Evolutionary conservation across 2,329 filamentous ascomycete genomes (phyloP), one percentile per base, ranked within the genome.

Genomic region (Verticillium nubilum): DNA sequence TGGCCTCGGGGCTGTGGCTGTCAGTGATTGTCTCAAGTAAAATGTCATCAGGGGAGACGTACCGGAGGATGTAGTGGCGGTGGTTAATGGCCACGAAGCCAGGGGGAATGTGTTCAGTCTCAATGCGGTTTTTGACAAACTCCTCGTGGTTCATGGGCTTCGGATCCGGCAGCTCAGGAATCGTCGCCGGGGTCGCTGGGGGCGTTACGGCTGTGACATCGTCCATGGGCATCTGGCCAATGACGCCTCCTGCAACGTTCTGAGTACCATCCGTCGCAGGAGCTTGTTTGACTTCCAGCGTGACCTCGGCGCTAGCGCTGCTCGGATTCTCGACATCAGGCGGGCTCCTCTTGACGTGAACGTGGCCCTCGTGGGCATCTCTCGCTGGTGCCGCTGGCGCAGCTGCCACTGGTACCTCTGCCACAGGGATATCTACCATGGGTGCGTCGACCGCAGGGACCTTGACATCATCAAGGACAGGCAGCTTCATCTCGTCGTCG

Each of bases 1-100:
- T 92, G 1, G 90, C 91, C 77, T 96, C 92, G 23, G 91, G 91
- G 25, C 89, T 90, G 63, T 61, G 5, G n/a, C 10, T 9, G 19
- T 61, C 26, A 60, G 63, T 68, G 54, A 71, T 68, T 52, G 35
- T 17, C 19, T 59, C 57, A 57, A 58, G 55, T 62, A 56, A 25
- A 64, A 62, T 23, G 53, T 54, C 13, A 61, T 58, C 5, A 64
- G 42, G 67, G 59, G 67, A 76, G 15, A 26, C 79, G 70, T 78
- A 87, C 86, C 86, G 78, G 33, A 89, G 78, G 62, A 88, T 85
- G 64, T 89, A 89, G n/a, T 76, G 74, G 56, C 68, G 71, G 58
- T 73, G 74, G 10, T 66, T 66, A 26, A 88, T 73, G 27, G 67
- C 66, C 7, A 76, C 72, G 63, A 82, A 86, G 6, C 86, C 85